These are phyloP conservation scores for Suillus spraguei DNA, from an alignment of 768 basidiomycete species.

Conservation along the genomic window DNA sequence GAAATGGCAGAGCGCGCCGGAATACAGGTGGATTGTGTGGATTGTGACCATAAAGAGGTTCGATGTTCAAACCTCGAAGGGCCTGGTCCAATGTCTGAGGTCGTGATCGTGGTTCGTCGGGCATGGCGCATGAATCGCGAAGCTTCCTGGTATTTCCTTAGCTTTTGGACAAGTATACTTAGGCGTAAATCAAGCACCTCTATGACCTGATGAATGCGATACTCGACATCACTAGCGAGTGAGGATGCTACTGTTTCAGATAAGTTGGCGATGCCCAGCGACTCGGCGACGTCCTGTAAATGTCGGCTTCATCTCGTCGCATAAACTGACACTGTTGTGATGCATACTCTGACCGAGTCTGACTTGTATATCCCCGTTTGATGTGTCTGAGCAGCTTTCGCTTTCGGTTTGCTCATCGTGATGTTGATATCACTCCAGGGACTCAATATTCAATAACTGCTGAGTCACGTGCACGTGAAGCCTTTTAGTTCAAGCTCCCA, in stretches of 20 bases:
- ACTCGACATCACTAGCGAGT: slow-evolving; percentile 95
- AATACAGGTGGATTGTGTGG: slow-evolving; percentile 36
- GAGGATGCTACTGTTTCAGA: slow-evolving; percentile 79
- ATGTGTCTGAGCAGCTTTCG: slow-evolving; percentile 46
- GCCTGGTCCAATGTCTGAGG: slow-evolving; percentile 93
- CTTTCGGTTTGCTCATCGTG: slow-evolving; percentile 47
- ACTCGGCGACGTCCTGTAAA: slow-evolving; percentile 87
- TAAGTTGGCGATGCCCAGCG: slow-evolving; percentile 73
- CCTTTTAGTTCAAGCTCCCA: too few relatives aligned
- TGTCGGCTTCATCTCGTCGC: slow-evolving; percentile 16
- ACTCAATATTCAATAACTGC: not conserved
- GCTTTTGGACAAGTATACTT: not conserved
- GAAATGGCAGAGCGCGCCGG: slow-evolving; percentile 49
- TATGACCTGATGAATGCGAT: slow-evolving; percentile 92
- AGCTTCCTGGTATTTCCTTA: slow-evolving; percentile 66
- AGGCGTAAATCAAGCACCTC: slow-evolving; percentile 54
- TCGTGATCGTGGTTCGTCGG: slow-evolving; percentile 85
- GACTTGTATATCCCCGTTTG: slow-evolving; percentile 66
- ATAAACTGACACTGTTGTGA: slow-evolving; percentile 15
- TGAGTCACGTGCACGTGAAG: not conserved
- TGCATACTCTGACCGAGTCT: slow-evolving; percentile 61
- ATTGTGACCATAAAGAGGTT: slow-evolving; percentile 80
- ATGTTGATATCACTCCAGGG: slow-evolving; percentile 2
- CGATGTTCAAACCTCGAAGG: slow-evolving; percentile 91
- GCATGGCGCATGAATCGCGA: slow-evolving; percentile 97